Base-by-base conservation (phyloP, 1,284 basidiomycete species). In the Ceratobasidium sp. region DNA sequence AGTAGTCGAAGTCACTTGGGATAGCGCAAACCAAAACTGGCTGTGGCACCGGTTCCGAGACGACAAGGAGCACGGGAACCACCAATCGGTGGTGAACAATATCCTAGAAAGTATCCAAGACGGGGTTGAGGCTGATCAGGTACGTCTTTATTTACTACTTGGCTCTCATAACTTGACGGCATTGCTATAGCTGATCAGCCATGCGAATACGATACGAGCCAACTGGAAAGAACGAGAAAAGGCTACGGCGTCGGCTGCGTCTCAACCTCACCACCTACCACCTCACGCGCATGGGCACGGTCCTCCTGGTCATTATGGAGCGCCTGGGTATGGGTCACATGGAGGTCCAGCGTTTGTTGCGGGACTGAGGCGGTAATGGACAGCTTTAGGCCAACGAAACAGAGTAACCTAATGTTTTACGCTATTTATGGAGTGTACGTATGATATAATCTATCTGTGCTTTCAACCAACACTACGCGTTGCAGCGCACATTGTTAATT, bases 1-100 rank as follows among this genome's bases (percentile, higher is more conserved):
- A 9, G 90, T 99, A 67, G 94, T 98, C 40, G 98, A 99, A 84
- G 96, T 97, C 28, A 91, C 91, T 78, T 99, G 98, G 97, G 93
- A 97, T 82, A 80, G 87, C 9, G 83, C 84, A 7, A 70, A 82
- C 20, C 89, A 89, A 57, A 89, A 89, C 69, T 98, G 96, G 96
- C 91, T 91, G 74, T 92, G 96, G 89, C 91, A 98, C 90, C 91
- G 97, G 54, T 96, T 97, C 84, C 86, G 97, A 81, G 91, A 97
- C 82, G 96, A 98, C 85, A 98, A 98, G 84, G 93, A 90, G 3
- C 86, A 96, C 81, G 96, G 94, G 42, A 98, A 98, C 85, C 95
- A 95, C 84, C 90, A 89, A 78, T 89, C 85, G 54, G 91, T 96
- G 74, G 95, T 98, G 61, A 90, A 93, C 76, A 94, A 93, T 81